A percentile compares a stretch with the other conserved stretches of the same genome.
Evolutionary conservation across 305 asterid genomes (phyloP).

Genomic region (Euphrasia arctica): DNA sequence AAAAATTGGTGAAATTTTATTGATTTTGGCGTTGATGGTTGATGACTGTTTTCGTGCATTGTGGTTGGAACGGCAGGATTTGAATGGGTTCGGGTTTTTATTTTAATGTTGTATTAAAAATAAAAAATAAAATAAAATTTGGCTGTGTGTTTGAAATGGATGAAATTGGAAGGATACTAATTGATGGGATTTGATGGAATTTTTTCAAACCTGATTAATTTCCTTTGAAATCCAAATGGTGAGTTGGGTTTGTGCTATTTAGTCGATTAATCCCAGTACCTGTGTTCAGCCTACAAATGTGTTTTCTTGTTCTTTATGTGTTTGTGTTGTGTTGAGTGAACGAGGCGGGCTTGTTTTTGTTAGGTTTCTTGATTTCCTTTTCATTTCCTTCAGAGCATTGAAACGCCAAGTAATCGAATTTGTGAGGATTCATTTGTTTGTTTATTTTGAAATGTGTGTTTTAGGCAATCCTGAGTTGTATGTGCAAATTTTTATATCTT

Average conservation of each 20-base stretch:
- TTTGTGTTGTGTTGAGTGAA: slow-evolving; percentile 1
- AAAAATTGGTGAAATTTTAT: not conserved
- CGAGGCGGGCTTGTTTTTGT: slow-evolving; percentile 15
- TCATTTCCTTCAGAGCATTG: not conserved
- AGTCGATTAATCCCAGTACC: not conserved
- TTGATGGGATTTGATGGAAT: no score
- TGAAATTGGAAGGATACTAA: not conserved
- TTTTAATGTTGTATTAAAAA: not conserved
- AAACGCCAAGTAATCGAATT: slow-evolving; percentile 13
- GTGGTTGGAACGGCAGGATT: slow-evolving; percentile 16
- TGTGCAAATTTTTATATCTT: slow-evolving; percentile 9
- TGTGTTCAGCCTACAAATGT: slow-evolving; percentile 6
- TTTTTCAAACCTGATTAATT: no score
- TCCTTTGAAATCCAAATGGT: not conserved
- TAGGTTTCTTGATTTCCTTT: slow-evolving; percentile 18
- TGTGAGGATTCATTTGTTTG: slow-evolving; percentile 5
- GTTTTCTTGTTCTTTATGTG: not conserved
- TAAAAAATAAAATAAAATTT: not conserved
- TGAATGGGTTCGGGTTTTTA: slow-evolving; percentile 16
- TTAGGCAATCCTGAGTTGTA: slow-evolving; percentile 9
- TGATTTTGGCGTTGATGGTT: not conserved
- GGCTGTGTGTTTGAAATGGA: slow-evolving; percentile 17
- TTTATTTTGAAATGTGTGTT: not conserved
- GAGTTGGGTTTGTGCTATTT: slow-evolving; percentile 11
- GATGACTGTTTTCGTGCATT: not conserved